A percentile compares a stretch with the other conserved stretches of the same genome.
Conservation (phyloP, 1,139 yeast species). For the Zygoascus sp. region DNA sequence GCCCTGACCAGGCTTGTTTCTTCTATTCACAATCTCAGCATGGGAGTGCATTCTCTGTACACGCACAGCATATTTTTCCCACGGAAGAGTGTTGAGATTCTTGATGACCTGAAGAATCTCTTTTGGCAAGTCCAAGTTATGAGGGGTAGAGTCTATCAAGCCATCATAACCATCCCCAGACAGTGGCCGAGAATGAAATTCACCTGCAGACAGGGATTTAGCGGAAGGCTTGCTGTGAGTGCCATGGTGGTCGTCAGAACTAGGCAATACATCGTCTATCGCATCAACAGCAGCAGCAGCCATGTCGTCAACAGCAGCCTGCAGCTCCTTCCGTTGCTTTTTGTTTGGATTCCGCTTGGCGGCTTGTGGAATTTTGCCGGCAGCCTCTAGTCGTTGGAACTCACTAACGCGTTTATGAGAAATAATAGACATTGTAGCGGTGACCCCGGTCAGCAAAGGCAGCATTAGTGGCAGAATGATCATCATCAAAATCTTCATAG, state of each 20-base stretch:
- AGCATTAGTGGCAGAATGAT: constrained; percentile 25
- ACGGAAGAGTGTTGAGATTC: constrained; percentile 54
- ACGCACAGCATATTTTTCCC: constrained; percentile 69
- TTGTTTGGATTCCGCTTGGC: neutral
- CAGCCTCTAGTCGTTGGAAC: constrained; percentile 11
- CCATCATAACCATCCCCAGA: constrained; percentile 20
- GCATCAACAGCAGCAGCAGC: constrained; percentile 15
- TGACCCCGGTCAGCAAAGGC: constrained; percentile 25
- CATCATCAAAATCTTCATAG: constrained; percentile 15
- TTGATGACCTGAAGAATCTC: constrained; percentile 49
- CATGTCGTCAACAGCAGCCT: neutral
- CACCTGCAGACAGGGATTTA: neutral
- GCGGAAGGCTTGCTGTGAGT: neutral
- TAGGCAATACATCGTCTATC: constrained; percentile 15
- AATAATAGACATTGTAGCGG: constrained; percentile 24
- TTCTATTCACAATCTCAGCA: constrained; percentile 57
- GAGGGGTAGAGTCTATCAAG: constrained; percentile 22
- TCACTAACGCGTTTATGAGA: constrained; percentile 24
- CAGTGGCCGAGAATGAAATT: constrained; percentile 28
- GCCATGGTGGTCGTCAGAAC: neutral
- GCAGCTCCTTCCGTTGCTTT: neutral
- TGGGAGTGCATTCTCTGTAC: constrained; percentile 69
- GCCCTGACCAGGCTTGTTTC: constrained; percentile 33
- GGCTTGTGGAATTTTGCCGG: neutral
- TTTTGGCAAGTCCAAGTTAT: constrained; percentile 21